Percentiles rank a stretch among this genome's conserved stretches.
Conservation (phyloP, 192 early-diverging fungal species). For the Gigaspora rosea region DNA sequence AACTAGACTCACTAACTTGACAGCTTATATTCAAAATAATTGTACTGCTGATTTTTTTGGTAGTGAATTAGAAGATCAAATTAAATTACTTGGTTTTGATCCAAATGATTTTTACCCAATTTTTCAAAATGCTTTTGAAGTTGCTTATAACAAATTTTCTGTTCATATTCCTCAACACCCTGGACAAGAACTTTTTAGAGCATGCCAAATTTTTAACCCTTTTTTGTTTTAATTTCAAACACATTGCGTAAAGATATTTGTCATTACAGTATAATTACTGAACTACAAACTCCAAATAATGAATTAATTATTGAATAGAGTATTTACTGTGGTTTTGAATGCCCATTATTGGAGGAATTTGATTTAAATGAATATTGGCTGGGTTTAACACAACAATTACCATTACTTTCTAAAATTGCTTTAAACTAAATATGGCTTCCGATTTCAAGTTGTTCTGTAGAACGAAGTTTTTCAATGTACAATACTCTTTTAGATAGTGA, state of each 20-base stretch:
- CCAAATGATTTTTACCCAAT: too few relatives aligned
- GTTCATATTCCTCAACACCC: slow-evolving; percentile 1
- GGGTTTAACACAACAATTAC: background rate
- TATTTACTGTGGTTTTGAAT: background rate
- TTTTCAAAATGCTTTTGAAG: too few relatives aligned
- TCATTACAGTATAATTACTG: background rate
- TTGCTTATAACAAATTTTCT: background rate
- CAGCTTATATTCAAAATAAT: slow-evolving; percentile 7
- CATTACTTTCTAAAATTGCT: too few relatives aligned
- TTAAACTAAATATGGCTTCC: too few relatives aligned
- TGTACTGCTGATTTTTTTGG: background rate
- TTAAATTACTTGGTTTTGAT: too few relatives aligned
- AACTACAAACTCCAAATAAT: slow-evolving; percentile 4
- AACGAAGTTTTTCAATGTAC: too few relatives aligned
- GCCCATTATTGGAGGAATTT: background rate
- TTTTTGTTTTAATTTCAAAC: background rate
- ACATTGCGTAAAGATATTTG: background rate
- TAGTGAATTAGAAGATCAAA: background rate
- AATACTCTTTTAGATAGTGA: too few relatives aligned
- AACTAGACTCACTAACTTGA: too few relatives aligned
- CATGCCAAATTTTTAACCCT: slow-evolving; percentile 1
- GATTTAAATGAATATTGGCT: slow-evolving; percentile 17
- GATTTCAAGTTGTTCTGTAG: too few relatives aligned
- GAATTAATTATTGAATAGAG: slow-evolving; percentile 8
- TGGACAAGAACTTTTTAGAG: background rate